phyloP scores from a whole-genome alignment of 371 early-diverging fungal genomes.

The Rhizopus microsporus region DNA sequence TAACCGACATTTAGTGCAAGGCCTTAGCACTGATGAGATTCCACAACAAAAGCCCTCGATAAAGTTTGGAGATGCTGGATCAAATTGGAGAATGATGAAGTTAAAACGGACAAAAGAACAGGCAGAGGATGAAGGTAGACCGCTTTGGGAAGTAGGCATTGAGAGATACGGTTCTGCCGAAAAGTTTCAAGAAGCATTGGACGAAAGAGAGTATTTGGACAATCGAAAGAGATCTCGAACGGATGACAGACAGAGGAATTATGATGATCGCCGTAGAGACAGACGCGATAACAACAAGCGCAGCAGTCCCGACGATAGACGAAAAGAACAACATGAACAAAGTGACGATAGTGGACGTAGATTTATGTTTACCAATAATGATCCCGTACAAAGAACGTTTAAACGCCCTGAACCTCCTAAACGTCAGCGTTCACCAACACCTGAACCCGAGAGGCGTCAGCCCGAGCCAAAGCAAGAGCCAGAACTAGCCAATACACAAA shows the following conservation, averaged over 20 bases:
- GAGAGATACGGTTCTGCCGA: conserved; percentile 73
- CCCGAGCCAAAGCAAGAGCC: background rate
- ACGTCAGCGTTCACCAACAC: conserved; percentile 3
- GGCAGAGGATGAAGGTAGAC: conserved; percentile 67
- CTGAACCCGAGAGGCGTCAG: background rate
- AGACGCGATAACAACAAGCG: conserved; percentile 6
- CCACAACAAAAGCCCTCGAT: conserved; percentile 34
- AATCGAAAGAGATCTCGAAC: conserved; percentile 24
- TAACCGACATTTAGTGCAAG: conserved; percentile 50
- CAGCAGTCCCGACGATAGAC: conserved; percentile 56
- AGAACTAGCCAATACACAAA: background rate
- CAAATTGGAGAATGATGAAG: conserved; percentile 84
- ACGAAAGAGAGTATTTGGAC: conserved; percentile 70
- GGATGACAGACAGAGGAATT: conserved; percentile 5
- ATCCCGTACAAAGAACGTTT: conserved; percentile 10
- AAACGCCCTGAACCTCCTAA: conserved; percentile 20
- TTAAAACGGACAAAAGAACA: conserved; percentile 70
- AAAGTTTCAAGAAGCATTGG: conserved; percentile 67
- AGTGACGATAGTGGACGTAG: conserved; percentile 17
- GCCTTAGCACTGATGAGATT: conserved; percentile 48
- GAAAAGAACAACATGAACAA: conserved; percentile 32
- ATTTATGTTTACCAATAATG: conserved; percentile 39
- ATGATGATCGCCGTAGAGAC: conserved; percentile 12
- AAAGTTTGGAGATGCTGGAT: conserved; percentile 74
- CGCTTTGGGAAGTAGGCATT: conserved; percentile 68